These are phyloP conservation scores for Coemansia sp. DNA, from an alignment of 192 early-diverging fungal species.

Conservation along the genomic window DNA sequence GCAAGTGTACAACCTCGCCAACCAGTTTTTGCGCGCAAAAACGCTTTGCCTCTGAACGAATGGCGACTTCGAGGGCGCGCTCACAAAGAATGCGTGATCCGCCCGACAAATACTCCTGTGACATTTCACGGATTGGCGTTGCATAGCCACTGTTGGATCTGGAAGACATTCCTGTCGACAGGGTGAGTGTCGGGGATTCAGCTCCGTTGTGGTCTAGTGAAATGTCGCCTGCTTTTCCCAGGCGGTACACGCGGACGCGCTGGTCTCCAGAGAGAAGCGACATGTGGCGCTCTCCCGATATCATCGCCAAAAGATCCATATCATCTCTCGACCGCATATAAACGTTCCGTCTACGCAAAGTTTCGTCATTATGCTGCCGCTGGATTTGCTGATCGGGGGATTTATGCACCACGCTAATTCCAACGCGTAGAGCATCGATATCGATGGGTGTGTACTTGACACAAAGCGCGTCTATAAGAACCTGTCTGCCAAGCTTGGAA, in stretches of 20 bases:
- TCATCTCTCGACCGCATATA: background rate
- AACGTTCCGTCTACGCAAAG: background rate
- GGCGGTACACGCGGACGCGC: slow-evolving; percentile 42
- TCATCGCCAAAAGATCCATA: slow-evolving; percentile 9
- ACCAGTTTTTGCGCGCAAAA: slow-evolving; percentile 40
- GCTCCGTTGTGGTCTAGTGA: slow-evolving; percentile 6
- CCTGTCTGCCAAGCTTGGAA: slow-evolving; percentile 26
- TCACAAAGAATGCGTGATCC: slow-evolving; percentile 32
- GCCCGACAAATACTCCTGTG: slow-evolving; percentile 28
- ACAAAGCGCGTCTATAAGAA: slow-evolving; percentile 32
- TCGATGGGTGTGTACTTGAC: slow-evolving; percentile 44
- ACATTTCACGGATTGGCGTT: slow-evolving; percentile 19
- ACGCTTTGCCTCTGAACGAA: slow-evolving; percentile 41
- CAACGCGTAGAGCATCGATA: slow-evolving; percentile 18
- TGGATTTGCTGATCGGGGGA: background rate
- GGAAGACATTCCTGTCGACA: background rate
- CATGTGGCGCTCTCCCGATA: slow-evolving; percentile 32
- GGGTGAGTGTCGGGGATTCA: slow-evolving; percentile 3
- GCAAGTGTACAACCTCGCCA: slow-evolving; percentile 31
- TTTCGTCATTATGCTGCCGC: background rate
- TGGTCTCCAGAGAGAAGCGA: slow-evolving; percentile 40
- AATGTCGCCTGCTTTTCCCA: slow-evolving; percentile 30
- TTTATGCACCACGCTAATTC: slow-evolving; percentile 3
- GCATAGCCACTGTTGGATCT: slow-evolving; percentile 9
- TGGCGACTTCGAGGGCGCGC: slow-evolving; percentile 36